These are phyloP conservation scores for Phialemoniopsis sp. DNA, from an alignment of 2,329 filamentous ascomycete species.

Conservation along the genomic window DNA sequence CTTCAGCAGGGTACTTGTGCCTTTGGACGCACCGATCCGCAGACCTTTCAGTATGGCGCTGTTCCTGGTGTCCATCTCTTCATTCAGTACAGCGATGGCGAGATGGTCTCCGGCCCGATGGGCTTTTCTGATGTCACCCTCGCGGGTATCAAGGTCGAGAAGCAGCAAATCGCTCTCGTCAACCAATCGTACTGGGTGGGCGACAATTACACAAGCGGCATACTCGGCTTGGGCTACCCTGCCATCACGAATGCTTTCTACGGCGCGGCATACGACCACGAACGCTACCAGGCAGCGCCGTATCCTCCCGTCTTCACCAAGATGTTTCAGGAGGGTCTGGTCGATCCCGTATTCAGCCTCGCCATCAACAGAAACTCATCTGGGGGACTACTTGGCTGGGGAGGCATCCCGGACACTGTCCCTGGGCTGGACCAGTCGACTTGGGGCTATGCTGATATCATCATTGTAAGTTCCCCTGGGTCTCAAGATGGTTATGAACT, in stretches of 20 bases:
- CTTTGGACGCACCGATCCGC: conserved; percentile 32
- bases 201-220: conserved; percentile 46
- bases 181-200: conserved; percentile 46
- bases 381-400: conserved; percentile 40
- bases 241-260: conserved; percentile 43
- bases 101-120: conserved; percentile 40
- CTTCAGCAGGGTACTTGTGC: conserved; percentile 26
- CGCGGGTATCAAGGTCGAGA: conserved; percentile 36
- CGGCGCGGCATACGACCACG: conserved; percentile 20
- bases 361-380: conserved; percentile 42
- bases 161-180: conserved; percentile 44
- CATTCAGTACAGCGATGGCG: conserved; percentile 43
- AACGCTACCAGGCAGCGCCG: not conserved
- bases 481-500: conserved; percentile 1
- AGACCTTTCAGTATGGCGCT: conserved; percentile 29
- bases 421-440: conserved; percentile 17
- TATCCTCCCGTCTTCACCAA: conserved; percentile 46
- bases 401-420: conserved; percentile 36
- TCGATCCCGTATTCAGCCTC: conserved; percentile 42
- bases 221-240: conserved; percentile 47
- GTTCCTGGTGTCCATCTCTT: conserved; percentile 39
- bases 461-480: conserved; percentile 33
- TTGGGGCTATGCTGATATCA: conserved; percentile 32
- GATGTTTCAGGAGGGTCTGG: conserved; percentile 38
- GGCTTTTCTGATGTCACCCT: conserved; percentile 40